Conservation (phyloP, 495 filamentous ascomycete genomes). For the Penicillium antarcticum region DNA sequence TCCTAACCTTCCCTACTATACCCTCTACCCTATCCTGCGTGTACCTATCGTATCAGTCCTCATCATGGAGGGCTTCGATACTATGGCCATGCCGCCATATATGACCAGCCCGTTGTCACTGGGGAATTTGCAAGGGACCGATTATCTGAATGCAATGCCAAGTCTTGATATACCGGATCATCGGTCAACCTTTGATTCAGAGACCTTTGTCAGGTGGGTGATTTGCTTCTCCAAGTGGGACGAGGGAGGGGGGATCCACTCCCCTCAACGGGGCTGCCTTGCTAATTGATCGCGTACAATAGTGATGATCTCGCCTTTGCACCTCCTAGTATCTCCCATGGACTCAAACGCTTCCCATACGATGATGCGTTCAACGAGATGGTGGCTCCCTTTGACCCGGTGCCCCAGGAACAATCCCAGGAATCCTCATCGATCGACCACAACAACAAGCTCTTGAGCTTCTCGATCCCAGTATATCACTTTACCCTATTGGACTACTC, state of each 20-base stretch:
- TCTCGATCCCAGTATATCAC: conserved; percentile 65
- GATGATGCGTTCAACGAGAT: conserved; percentile 65
- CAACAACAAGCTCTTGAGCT: conserved; percentile 78
- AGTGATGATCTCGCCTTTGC: conserved; percentile 44
- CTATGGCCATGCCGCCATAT: conserved; percentile 59
- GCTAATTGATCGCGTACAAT: conserved; percentile 1
- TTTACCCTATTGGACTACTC: conserved; percentile 69
- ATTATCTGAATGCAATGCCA: conserved; percentile 52
- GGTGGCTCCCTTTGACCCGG: conserved; percentile 50
- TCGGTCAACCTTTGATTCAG: conserved; percentile 54
- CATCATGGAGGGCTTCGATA: conserved; percentile 64
- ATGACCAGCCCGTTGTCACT: conserved; percentile 54
- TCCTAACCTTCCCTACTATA: conserved; percentile 14
- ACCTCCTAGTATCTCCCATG: conserved; percentile 28
- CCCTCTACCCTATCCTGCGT: not conserved
- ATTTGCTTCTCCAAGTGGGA: conserved; percentile 2
- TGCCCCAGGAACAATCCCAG: conserved; percentile 34
- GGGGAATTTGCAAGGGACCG: conserved; percentile 46
- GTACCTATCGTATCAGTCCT: conserved; percentile 13
- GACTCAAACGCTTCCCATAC: conserved; percentile 50
- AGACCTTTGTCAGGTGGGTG: conserved; percentile 57
- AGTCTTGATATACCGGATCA: conserved; percentile 55
- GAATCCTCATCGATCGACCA: conserved; percentile 55
- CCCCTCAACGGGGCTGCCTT: not conserved
- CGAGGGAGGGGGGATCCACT: conserved; percentile 1